Base-by-base conservation (phyloP, 2,329 filamentous ascomycete species). In the Pseudogymnoascus sp. region DNA sequence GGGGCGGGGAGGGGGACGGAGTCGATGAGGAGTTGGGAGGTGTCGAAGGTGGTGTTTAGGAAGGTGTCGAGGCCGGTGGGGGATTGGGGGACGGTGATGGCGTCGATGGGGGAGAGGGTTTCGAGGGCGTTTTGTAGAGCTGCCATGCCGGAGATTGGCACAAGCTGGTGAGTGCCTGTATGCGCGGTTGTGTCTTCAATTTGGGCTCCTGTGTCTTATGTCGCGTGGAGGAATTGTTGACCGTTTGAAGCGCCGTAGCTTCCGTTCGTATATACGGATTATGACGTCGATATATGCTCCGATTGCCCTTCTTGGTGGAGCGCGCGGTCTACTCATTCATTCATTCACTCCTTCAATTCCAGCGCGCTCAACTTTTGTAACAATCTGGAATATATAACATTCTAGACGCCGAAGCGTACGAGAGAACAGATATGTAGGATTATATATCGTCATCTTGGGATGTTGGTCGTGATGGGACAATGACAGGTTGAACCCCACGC, bases 21-120 rank as follows among this genome's bases (percentile, higher is more conserved):
- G 71, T 93, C 89, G 69, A 89, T 79, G 63, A 96, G 83, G 16
- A 88, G 78, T 70, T 91, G 88, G 19, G 86, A 85, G 65, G 89
- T 82, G 28, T 77, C 77, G 72, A 93, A 89, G 64, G 89, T 84
- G 43, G 80, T 76, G 63, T 77, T 71, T 43, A 89, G 74, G 71
- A 86, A 87, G 6, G 77, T 69, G 19, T 79, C 76, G 41, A 87
- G 79, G 64, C 81, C 76, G 56, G 24, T 76, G 72, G 66, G 76
- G 69, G 61, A 78, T 67, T 68, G 72, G 67, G 75, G 66, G 63
- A 82, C 71, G 24, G 75, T 75, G 35, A 78, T 73, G 81, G 83
- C 87, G 50, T 82, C 76, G 64, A 82, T 76, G 10, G 85, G 83
- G 35, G 78, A 78, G 40, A 89, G 79, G 37, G 79, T 78, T 72